Percentiles rank a stretch among this genome's conserved stretches.
Conservation (phyloP, 805 yeast species). For the Cyberlindnera xishuangbannaensis region DNA sequence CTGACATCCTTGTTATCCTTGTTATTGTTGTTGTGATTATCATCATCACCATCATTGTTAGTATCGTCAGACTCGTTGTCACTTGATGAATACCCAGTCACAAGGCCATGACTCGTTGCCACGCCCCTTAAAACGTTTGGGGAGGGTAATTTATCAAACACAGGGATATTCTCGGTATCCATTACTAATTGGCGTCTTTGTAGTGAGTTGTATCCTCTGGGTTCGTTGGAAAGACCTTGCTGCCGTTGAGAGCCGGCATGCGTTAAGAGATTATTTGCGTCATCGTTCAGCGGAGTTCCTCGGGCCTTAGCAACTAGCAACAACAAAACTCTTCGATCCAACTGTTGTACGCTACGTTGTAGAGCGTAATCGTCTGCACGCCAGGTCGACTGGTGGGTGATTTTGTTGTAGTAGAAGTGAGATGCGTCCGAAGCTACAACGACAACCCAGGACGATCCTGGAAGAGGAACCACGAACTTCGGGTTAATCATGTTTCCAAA, state of each 20-base stretch:
- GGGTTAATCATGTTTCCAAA: constrained; percentile 1
- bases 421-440: constrained; percentile 37
- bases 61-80: no score
- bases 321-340: constrained; percentile 27
- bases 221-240: neutral
- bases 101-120: constrained; percentile 1
- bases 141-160: neutral
- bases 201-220: no score
- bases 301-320: constrained; percentile 33
- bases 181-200: no score
- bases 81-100: constrained; percentile 17
- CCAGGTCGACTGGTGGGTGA: constrained; percentile 31
- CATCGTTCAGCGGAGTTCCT: constrained; percentile 26
- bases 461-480: constrained; percentile 6
- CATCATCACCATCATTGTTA: neutral
- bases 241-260: no score
- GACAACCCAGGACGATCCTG: constrained; percentile 32
- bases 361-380: constrained; percentile 29
- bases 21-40: no score
- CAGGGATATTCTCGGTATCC: neutral
- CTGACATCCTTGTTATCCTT: no score
- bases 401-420: constrained; percentile 34
- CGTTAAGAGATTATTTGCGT: constrained; percentile 4
- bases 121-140: neutral
- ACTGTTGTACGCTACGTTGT: constrained; percentile 18